These are phyloP conservation scores for Solanum rostratum DNA, from an alignment of 257 asterid genomes.

Conservation along the genomic window DNA sequence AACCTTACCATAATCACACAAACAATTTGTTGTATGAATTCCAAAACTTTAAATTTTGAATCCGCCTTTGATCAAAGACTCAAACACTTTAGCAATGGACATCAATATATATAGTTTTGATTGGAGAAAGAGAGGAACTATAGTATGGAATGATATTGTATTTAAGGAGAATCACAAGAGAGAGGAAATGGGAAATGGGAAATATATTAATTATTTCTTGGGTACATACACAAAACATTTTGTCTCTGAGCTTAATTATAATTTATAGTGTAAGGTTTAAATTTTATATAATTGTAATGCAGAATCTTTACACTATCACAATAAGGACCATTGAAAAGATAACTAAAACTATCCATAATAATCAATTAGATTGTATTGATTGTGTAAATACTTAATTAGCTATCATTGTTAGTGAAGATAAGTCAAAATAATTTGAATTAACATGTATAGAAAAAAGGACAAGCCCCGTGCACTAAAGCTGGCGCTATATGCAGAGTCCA, in stretches of 20 bases:
- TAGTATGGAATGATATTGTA: conserved; percentile 23
- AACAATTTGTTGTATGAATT: background rate
- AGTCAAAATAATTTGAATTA: too few species aligned
- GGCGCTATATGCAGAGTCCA: too few species aligned
- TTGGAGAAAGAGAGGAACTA: conserved; percentile 28
- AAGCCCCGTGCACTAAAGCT: too few species aligned
- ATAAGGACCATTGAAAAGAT: background rate
- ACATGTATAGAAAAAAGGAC: too few species aligned
- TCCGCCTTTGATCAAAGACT: background rate
- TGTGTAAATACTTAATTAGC: background rate
- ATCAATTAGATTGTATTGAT: background rate
- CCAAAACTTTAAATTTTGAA: background rate
- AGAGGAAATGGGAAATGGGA: background rate
- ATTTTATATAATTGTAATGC: background rate
- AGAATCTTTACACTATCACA: background rate
- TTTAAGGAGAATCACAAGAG: conserved; percentile 30
- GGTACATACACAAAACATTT: conserved; percentile 8
- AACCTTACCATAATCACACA: background rate
- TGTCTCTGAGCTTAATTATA: conserved; percentile 10
- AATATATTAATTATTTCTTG: conserved; percentile 1
- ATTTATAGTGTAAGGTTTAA: background rate
- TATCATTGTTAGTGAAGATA: background rate
- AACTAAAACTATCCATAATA: background rate
- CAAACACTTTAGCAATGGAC: conserved; percentile 28
- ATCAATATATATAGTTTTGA: background rate